Conservation (phyloP, 1,139 yeast genomes). For the Taiozyma sp. region DNA sequence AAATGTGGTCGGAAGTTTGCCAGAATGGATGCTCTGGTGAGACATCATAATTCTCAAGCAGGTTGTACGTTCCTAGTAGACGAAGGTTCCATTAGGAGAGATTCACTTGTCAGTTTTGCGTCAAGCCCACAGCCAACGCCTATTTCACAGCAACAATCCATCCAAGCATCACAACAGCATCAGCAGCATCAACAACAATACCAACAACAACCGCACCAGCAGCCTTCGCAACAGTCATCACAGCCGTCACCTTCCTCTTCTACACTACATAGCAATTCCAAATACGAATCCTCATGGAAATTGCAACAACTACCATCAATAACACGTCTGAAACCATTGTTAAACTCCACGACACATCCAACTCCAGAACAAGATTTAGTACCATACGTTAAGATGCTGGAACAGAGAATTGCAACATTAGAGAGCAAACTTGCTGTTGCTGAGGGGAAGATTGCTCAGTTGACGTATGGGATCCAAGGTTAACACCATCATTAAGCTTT, state of each 20-base stretch:
- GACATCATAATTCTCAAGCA: slow-evolving; percentile 46
- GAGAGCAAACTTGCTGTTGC: slow-evolving; percentile 31
- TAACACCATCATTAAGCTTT: background rate
- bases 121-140: background rate
- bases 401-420: slow-evolving; percentile 25
- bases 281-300: slow-evolving; percentile 14
- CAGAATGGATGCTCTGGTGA: slow-evolving; percentile 68
- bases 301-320: slow-evolving; percentile 11
- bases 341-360: slow-evolving; percentile 1
- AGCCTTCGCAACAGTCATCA: background rate
- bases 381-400: slow-evolving; percentile 20
- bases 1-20: slow-evolving; percentile 68
- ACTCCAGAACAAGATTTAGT: slow-evolving; percentile 9
- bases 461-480: slow-evolving; percentile 10
- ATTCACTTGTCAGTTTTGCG: background rate
- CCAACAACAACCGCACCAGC: background rate
- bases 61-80: slow-evolving; percentile 20
- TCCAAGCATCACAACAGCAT: background rate
- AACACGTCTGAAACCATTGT: slow-evolving; percentile 9
- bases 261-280: background rate
- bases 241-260: background rate
- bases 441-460: slow-evolving; percentile 29
- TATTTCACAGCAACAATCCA: background rate
- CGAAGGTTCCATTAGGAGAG: slow-evolving; percentile 6
- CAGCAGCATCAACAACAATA: background rate